Evolutionary conservation across 2,329 filamentous ascomycete genomes (phyloP).

Genomic region (Calcarisporium arbuscula): DNA sequence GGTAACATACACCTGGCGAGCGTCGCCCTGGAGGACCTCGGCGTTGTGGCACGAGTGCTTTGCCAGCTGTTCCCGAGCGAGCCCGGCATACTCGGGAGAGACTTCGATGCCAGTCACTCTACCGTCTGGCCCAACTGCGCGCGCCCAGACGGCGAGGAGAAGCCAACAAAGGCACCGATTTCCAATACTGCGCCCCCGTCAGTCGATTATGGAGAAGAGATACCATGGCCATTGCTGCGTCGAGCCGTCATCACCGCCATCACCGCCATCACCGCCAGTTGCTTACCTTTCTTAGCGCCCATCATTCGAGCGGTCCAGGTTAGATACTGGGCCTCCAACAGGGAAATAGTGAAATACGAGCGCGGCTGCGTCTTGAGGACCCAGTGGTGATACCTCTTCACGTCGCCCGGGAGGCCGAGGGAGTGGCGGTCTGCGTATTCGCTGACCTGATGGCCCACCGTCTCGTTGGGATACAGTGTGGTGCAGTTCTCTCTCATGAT

Average conservation of each 20-base stretch:
- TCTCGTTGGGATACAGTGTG: slow-evolving; percentile 8
- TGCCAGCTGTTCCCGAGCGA: slow-evolving; percentile 28
- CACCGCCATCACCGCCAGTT: too few relatives aligned
- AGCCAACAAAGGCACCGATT: slow-evolving; percentile 36
- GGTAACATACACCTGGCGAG: slow-evolving; percentile 31
- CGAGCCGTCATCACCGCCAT: too few relatives aligned
- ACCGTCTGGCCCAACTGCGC: slow-evolving; percentile 27
- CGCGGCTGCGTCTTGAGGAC: slow-evolving; percentile 7
- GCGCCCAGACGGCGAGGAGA: slow-evolving; percentile 33
- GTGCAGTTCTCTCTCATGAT: slow-evolving; percentile 8
- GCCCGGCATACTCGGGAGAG: slow-evolving; percentile 30
- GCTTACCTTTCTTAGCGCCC: slow-evolving; percentile 8
- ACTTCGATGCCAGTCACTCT: slow-evolving; percentile 34
- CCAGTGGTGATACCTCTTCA: slow-evolving; percentile 5
- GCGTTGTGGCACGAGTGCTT: slow-evolving; percentile 32
- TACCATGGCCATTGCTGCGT: too few relatives aligned
- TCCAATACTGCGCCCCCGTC: too few relatives aligned
- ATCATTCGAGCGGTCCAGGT: slow-evolving; percentile 5
- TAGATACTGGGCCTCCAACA: slow-evolving; percentile 9
- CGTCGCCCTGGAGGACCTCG: slow-evolving; percentile 36
- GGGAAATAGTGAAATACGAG: slow-evolving; percentile 6
- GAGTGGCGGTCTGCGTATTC: slow-evolving; percentile 8
- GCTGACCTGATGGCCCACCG: slow-evolving; percentile 9
- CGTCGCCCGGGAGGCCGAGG: slow-evolving; percentile 1
- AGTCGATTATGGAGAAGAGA: too few relatives aligned